Base-by-base conservation (phyloP, 1,139 yeast species). In the Wickerhamiella pararugosa region DNA sequence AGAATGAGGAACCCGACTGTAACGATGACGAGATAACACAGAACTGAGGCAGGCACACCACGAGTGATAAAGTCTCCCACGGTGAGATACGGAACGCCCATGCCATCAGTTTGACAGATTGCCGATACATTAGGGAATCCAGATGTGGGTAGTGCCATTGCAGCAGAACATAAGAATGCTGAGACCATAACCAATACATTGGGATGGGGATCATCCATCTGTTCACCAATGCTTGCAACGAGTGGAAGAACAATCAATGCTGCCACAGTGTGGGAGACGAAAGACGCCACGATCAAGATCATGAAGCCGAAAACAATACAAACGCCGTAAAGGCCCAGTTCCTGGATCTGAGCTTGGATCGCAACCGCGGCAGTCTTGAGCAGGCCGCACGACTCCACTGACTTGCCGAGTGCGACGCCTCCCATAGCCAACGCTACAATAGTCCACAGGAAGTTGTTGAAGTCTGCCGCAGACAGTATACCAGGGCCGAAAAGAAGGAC, bases 111-210 rank as follows among this genome's bases (percentile, higher is more conserved):
- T 76, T 84, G 75, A 46, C 94, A 83, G 45, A 87, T 82, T 2
- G 96, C 97, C 0, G 96, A 86, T 36, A 87, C 94, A 53, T 87
- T 87, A 11, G 97, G 97, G 71, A 87, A 87, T 0, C 97, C 97
- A 1, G 94, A 81, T 0, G 97, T 87, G 27, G 97, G 97, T 46
- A 87, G 68, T 7, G 93, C 96, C 96, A 87, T 87, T 3, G 96
- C 97, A 39, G 79, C 77, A 0, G 95, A 83, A 51, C 95, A 83
- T 48, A 87, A 62, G 52, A 87, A 66, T 0, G 94, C 90, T 10
- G 92, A 71, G 21, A 79, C 75, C 90, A 87, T 79, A 40, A 87
- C 79, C 54, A 87, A 65, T 43, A 86, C 60, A 43, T 73, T 65
- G 15, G 90, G 82, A 55, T 77, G 87, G 4, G 83, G 81, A 32